Evolutionary conservation across 2,329 filamentous ascomycete genomes (phyloP), one percentile per base, ranked within the genome.

Genomic region (Calonectria pauciramosa): DNA sequence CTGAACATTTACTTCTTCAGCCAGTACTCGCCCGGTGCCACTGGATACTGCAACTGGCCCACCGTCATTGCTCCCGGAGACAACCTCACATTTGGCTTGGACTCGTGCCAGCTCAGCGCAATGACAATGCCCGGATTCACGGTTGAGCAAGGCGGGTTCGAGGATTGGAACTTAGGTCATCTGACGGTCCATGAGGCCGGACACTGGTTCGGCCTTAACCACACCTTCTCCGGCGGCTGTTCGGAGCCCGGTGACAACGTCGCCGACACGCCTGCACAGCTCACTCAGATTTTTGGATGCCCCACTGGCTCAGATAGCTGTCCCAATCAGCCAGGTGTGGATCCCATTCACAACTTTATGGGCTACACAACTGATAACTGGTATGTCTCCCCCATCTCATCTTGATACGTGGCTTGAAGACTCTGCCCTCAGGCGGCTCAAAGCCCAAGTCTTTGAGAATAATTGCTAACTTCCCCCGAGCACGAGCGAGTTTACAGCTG

Each of bases 211-310:
- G 56, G 56, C 1, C 11, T 63, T 23, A 63, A 63, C 9, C 56
- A 63, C 8, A 85, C 85, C 26, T 86, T 86, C 78, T 74, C 84
- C 52, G 84, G 82, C 47, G 85, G 84, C 68, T 83, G 83, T 70
- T 78, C 47, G 9, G 74, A 81, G 14, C 60, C 64, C 34, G 86
- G 85, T 32, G 86, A 87, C 76, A 78, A 76, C 52, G 80, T 87
- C 20, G 76, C 80, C 65, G 86, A 87, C 71, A 87, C 86, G 41
- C 84, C 86, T 44, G 80, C 83, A 30, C 81, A 86, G 75, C 76
- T 71, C 79, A 83, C 76, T 72, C 28, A 74, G 38, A 74, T 74
- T 18, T 74, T 23, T 11, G 71, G 71, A 30, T 75, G 74, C 18
- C 85, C 84, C 16, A 56, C 70, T 44, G 80, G 79, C 9, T 80